Evolutionary conservation across 768 basidiomycete genomes (phyloP).

Genomic region (Rhizopogon sp.): DNA sequence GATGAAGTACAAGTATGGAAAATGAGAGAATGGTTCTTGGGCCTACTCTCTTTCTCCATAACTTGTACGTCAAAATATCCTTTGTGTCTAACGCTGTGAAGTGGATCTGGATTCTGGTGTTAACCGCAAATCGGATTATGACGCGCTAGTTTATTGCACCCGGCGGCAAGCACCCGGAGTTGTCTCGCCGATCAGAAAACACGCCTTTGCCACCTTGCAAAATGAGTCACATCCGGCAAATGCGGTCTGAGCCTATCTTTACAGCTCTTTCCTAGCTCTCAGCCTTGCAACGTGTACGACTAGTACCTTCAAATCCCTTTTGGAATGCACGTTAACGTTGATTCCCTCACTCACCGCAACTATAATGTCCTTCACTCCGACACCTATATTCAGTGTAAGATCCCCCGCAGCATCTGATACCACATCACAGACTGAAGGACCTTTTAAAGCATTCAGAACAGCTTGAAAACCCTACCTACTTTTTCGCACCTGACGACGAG

Average conservation of each 20-base stretch:
- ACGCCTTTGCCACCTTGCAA: constrained; percentile 27
- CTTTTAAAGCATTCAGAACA: constrained; percentile 4
- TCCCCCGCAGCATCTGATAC: not conserved
- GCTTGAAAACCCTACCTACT: constrained; percentile 3
- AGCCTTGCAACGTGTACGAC: constrained; percentile 3
- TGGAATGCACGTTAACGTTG: constrained; percentile 2
- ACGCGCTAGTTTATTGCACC: not conserved
- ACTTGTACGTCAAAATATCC: not conserved
- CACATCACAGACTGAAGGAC: not conserved
- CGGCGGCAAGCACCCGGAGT: not conserved
- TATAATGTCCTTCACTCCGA: constrained; percentile 6
- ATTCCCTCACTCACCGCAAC: constrained; percentile 3
- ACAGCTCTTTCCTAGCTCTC: not conserved
- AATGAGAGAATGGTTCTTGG: too few relatives aligned
- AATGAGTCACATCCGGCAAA: constrained; percentile 7
- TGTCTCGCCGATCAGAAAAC: constrained; percentile 17
- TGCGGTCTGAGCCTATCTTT: constrained; percentile 6
- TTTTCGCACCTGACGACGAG: constrained; percentile 7
- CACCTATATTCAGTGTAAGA: constrained; percentile 6
- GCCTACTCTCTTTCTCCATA: not conserved
- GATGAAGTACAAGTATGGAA: not conserved
- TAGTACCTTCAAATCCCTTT: constrained; percentile 2
- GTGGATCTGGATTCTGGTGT: too few relatives aligned
- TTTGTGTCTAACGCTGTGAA: not conserved
- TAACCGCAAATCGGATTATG: too few relatives aligned